Conservation (phyloP, 2,329 filamentous ascomycete genomes). For the Rhexocercosporidium sp. region DNA sequence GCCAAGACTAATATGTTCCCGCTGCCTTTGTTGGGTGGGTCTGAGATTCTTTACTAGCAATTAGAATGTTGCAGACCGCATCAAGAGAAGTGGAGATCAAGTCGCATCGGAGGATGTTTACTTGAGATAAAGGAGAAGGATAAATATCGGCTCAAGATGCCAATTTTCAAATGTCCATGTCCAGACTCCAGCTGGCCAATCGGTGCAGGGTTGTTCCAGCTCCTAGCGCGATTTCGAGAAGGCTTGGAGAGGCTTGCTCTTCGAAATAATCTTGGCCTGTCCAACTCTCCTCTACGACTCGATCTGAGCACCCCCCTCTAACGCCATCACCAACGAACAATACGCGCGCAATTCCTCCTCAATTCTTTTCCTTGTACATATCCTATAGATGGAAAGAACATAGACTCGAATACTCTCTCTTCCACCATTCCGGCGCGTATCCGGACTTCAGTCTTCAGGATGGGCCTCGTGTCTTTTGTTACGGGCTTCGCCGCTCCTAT, state of each 20-base stretch:
- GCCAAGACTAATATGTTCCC: too few relatives aligned
- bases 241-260: slow-evolving; percentile 6
- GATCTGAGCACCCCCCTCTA: neutral
- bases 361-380: slow-evolving; percentile 21
- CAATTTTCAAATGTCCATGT: neutral
- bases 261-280: slow-evolving; percentile 6
- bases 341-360: neutral
- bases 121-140: too few relatives aligned
- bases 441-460: slow-evolving; percentile 29
- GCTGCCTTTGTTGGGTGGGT: too few relatives aligned
- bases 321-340: neutral
- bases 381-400: slow-evolving; percentile 7
- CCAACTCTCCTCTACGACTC: neutral
- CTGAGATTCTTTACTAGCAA: too few relatives aligned
- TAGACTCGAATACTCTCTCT: neutral
- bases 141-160: neutral
- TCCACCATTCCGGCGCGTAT: neutral
- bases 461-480: slow-evolving; percentile 44
- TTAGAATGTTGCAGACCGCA: too few relatives aligned
- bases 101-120: too few relatives aligned
- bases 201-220: slow-evolving; percentile 5
- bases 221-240: neutral
- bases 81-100: too few relatives aligned
- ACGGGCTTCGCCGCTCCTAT: slow-evolving; percentile 64
- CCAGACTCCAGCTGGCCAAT: neutral